Conservation (phyloP, 768 basidiomycete genomes). For the Hygrophoropsis aurantiaca region DNA sequence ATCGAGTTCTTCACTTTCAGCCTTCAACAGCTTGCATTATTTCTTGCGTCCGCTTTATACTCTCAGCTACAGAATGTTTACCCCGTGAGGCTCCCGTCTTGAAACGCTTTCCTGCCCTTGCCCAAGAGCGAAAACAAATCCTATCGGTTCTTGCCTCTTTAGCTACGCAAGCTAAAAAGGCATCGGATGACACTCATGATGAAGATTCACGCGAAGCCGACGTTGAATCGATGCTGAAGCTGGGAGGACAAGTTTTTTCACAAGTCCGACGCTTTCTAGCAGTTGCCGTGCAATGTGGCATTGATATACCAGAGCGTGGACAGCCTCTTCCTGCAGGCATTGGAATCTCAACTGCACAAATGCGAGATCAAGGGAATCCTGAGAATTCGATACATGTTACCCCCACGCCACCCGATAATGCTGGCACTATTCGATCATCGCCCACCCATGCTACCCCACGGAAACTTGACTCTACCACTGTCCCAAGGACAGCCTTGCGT, state of each 20-base stretch:
- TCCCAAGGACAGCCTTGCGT: conserved; percentile 36
- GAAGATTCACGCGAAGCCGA: conserved; percentile 52
- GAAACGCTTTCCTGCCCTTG: conserved; percentile 61
- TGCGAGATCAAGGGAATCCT: conserved; percentile 14
- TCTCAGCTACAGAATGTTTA: conserved; percentile 81
- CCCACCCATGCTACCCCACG: conserved; percentile 28
- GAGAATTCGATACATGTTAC: conserved; percentile 14
- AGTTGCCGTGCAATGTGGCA: conserved; percentile 71
- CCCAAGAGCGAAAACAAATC: conserved; percentile 78
- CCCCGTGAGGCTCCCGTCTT: conserved; percentile 79
- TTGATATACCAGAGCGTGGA: conserved; percentile 59
- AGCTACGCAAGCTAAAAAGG: conserved; percentile 76
- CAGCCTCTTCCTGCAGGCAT: conserved; percentile 27
- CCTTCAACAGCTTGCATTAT: conserved; percentile 95
- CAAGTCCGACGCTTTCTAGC: conserved; percentile 79
- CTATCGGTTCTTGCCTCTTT: conserved; percentile 78
- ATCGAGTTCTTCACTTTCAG: conserved; percentile 81
- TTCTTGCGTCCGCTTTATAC: conserved; percentile 85
- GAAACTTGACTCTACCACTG: conserved; percentile 22
- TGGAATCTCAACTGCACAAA: conserved; percentile 1
- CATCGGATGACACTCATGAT: conserved; percentile 47
- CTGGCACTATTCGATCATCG: conserved; percentile 8
- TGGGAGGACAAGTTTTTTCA: conserved; percentile 79
- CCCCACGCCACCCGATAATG: conserved; percentile 8
- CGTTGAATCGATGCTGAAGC: conserved; percentile 74